Base-by-base conservation (phyloP, 2,329 filamentous ascomycete species). In the Calonectria pseudoreteaudii region DNA sequence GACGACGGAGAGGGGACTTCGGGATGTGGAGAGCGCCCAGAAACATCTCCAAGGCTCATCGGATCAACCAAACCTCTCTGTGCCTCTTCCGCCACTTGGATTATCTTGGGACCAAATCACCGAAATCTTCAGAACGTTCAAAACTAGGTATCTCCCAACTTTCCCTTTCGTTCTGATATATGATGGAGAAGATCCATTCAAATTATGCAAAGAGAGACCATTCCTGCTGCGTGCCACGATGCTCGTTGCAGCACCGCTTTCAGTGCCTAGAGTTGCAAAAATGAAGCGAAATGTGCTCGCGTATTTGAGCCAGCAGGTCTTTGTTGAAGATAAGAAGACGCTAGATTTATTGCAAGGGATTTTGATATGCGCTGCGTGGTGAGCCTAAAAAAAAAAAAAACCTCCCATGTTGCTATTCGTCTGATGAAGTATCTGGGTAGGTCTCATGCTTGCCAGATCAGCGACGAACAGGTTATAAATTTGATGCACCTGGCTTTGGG, bases 331-430 rank as follows among this genome's bases (percentile, higher is more conserved):
- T 23, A 83, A 87, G 49, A 81, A 81, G 38, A 83, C 81, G 20
- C 71, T 89, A 11, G 87, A 88, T 70, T 77, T 87, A 4, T 82
- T 89, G 1, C 87, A 89, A 77, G 88, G 87, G 0, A 79, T 89
- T 11, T 74, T 89, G 10, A 82, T 88, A 53, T 84, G 85, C 50
- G 80, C 88, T 68, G 83, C 86, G 28, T 89, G 88, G 88, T 89
- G 81, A 65, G 80, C 30, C 52, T 13, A 20, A n/a, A 1, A 18
- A 20, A 1, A n/a, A 20, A 28, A 20, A 3, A 16, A 14, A n/a
- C n/a, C 14, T 28, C 23, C 13, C 14, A 10, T 10, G 6, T 7
- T 3, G n/a, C 11, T 4, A 41, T 11, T 31, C 13, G 11, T 11
- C 6, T 60, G 64, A 50, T n/a, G 26, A 38, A 26, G 56, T 62